Percentiles rank a stretch among this genome's conserved stretches.
phyloP scores from a whole-genome alignment of 306 rosid genomes.

The Benincasa hispida region DNA sequence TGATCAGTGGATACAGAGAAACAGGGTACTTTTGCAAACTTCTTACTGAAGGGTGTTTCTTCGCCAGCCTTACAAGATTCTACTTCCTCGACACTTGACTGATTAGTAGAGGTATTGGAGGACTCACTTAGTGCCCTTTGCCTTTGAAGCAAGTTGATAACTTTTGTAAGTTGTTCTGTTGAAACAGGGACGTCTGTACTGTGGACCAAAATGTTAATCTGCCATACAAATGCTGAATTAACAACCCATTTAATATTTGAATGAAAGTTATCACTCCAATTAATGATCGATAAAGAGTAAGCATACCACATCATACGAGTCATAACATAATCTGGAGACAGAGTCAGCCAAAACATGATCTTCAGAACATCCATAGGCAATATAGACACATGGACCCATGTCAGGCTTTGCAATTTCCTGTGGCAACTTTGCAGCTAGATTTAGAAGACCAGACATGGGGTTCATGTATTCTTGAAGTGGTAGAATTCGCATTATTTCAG shows the following conservation, averaged over 20 bases:
- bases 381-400: conserved; percentile 67
- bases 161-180: conserved; percentile 54
- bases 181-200: conserved; percentile 58
- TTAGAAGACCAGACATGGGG: conserved; percentile 74
- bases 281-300: conserved; percentile 1
- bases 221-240: conserved; percentile 17
- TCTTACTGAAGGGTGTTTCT: conserved; percentile 39
- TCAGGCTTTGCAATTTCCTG: conserved; percentile 53
- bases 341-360: conserved; percentile 39
- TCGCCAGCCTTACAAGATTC: conserved; percentile 24
- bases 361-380: conserved; percentile 63
- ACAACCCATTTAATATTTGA: background rate
- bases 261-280: background rate
- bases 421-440: conserved; percentile 70
- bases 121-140: conserved; percentile 40
- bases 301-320: conserved; percentile 70
- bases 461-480: conserved; percentile 94
- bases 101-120: conserved; percentile 27
- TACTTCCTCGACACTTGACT: conserved; percentile 22
- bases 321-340: conserved; percentile 56
- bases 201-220: conserved; percentile 89
- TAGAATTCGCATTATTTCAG: conserved; percentile 54
- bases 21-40: conserved; percentile 41
- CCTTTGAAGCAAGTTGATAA: conserved; percentile 62
- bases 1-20: conserved; percentile 26